Base-by-base conservation (phyloP, 2,329 filamentous ascomycete species). In the Hysterium pulicare region DNA sequence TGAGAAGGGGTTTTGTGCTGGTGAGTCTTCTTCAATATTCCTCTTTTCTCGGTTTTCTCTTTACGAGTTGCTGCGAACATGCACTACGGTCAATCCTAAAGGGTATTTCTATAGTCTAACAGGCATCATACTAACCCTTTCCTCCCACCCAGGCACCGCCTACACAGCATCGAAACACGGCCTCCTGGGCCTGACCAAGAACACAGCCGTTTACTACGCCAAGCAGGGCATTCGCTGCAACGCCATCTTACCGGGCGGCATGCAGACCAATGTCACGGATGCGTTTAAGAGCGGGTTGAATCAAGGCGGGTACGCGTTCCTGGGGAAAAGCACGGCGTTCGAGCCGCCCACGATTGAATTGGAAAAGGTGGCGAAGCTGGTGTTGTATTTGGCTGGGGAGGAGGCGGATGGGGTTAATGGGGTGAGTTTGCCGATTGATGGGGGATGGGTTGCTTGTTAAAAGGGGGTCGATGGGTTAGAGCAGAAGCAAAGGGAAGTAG, bases 41-140 rank as follows among this genome's bases (percentile, higher is more conserved):
- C n/a, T n/a, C n/a, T n/a, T n/a, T n/a, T n/a, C n/a, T n/a, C n/a
- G n/a, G n/a, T n/a, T n/a, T n/a, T n/a, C n/a, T n/a, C n/a, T n/a
- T n/a, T n/a, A n/a, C n/a, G n/a, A n/a, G n/a, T n/a, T n/a, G n/a
- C n/a, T n/a, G n/a, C n/a, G n/a, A n/a, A n/a, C n/a, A n/a, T n/a
- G n/a, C n/a, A n/a, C n/a, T n/a, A n/a, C n/a, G n/a, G n/a, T n/a
- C n/a, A n/a, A n/a, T n/a, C n/a, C n/a, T n/a, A n/a, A n/a, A n/a
- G n/a, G n/a, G n/a, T n/a, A n/a, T n/a, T n/a, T n/a, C n/a, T n/a
- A n/a, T n/a, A n/a, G 70, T 67, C 9, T 73, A 75, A 15, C 79
- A 79, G 53, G 78, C 75, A 0, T 69, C 71, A 1, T 71, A 67
- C 59, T 79, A 81, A 61, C 76, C 79, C 20, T 33, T 16, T 33